phyloP scores from a whole-genome alignment of 805 yeast genomes.

The Nakazawaea peltata region DNA sequence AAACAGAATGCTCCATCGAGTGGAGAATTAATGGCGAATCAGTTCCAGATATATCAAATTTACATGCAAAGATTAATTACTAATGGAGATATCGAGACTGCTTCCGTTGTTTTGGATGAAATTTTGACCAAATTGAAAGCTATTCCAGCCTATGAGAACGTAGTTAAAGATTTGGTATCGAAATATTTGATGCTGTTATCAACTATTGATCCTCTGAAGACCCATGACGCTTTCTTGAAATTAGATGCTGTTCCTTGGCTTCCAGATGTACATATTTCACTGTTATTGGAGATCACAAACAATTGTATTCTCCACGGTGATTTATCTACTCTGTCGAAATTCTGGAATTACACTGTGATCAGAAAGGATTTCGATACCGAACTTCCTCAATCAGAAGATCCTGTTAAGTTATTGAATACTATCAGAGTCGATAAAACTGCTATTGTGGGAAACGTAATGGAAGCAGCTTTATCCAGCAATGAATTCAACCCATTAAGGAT shows the following conservation, averaged over 20 bases:
- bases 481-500: conserved; percentile 18
- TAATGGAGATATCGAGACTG: conserved; percentile 38
- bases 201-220: conserved; percentile 14
- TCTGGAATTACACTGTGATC: conserved; percentile 23
- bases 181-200: conserved; percentile 20
- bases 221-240: conserved; percentile 18
- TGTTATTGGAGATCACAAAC: conserved; percentile 19
- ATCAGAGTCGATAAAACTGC: neutral
- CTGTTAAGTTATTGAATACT: neutral
- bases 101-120: conserved; percentile 50
- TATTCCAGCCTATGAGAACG: neutral
- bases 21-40: conserved; percentile 17
- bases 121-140: conserved; percentile 35
- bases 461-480: conserved; percentile 8
- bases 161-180: conserved; percentile 15
- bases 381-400: neutral
- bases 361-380: conserved; percentile 22
- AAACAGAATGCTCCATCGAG: conserved; percentile 13
- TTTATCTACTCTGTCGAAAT: conserved; percentile 15
- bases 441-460: conserved; percentile 1
- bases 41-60: conserved; percentile 41
- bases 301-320: conserved; percentile 15
- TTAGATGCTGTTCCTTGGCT: conserved; percentile 23
- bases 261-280: conserved; percentile 23
- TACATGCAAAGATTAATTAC: conserved; percentile 44